phyloP scores from a whole-genome alignment of 441 rosid species.

The Jatropha podagrica region DNA sequence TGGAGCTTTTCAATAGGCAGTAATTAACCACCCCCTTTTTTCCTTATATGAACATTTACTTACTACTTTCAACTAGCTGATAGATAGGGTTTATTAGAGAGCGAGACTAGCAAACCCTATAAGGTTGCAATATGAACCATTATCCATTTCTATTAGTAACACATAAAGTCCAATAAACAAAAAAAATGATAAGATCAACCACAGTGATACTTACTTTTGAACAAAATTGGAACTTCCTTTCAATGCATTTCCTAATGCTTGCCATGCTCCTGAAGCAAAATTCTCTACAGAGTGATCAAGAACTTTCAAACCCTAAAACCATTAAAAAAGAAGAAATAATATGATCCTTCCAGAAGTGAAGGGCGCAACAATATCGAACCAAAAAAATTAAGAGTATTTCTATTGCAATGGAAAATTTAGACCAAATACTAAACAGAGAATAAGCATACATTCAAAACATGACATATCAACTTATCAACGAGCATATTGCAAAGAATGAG shows the following conservation, averaged over 20 bases:
- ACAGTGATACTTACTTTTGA: constrained; percentile 61
- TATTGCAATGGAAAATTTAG: background rate
- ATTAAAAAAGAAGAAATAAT: background rate
- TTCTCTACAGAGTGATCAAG: constrained; percentile 88
- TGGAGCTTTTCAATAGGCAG: background rate
- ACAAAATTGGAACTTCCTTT: constrained; percentile 71
- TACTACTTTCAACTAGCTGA: constrained; percentile 8
- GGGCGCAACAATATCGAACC: background rate
- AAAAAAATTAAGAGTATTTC: background rate
- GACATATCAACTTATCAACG: background rate
- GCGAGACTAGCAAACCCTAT: constrained; percentile 4
- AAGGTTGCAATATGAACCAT: constrained; percentile 5
- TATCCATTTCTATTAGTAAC: background rate
- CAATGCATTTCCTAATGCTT: constrained; percentile 78
- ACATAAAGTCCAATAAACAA: background rate
- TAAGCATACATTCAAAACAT: background rate
- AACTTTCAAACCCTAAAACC: constrained; percentile 68
- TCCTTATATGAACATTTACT: background rate
- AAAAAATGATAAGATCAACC: background rate
- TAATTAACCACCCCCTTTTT: background rate
- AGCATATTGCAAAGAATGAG: background rate
- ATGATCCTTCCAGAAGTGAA: constrained; percentile 2
- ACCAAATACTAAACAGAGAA: background rate
- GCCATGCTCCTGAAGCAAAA: constrained; percentile 96
- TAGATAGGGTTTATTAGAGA: background rate